Evolutionary conservation across 257 asterid species (phyloP), one percentile per base, ranked within the genome.

Genomic region (Knoxia roxburghii): DNA sequence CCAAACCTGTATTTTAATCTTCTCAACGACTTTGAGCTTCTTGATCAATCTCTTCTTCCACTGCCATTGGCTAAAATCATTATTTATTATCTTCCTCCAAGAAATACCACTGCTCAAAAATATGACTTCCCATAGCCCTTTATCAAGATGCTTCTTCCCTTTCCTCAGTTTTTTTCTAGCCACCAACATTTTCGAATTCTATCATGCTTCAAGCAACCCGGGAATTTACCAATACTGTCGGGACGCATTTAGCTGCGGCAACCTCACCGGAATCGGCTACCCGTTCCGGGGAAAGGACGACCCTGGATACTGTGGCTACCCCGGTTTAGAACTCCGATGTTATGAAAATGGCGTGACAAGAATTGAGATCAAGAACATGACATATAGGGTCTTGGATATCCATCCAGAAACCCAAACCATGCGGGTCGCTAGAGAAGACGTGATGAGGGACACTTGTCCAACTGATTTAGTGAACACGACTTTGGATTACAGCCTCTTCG

Each of bases 241-340:
- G 62, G 75, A 75, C 73, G 52, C 70, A 0, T 89, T 80, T 82
- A 77, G 54, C 74, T 89, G 96, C 54, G 95, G 96, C 18, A 0
- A 43, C 2, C 79, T 82, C 72, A 73, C 78, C 7, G 61, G 56
- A 33, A 56, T 89, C 37, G 74, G 77, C 41, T 89, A 89, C 61
- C 96, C 96, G 21, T 89, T 89, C 61, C 82, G 90, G 14, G 80
- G 75, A 55, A 0, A 7, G 15, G 1, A 23, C 6, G 89, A 83
- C 68, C 92, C 92, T 67, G 50, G n/a, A 27, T 80, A 73, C 43
- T 89, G 95, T 18, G 96, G 96, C 52, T 86, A 85, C 63, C 96
- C 95, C 2, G 80, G 84, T 43, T 68, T 87, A 20, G 80, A 61
- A 4, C 88, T 89, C 41, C 50, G 37, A 18, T 89, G 96, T 17